Conservation (phyloP, 208 protist species). For the Leishmania guyanensis region DNA sequence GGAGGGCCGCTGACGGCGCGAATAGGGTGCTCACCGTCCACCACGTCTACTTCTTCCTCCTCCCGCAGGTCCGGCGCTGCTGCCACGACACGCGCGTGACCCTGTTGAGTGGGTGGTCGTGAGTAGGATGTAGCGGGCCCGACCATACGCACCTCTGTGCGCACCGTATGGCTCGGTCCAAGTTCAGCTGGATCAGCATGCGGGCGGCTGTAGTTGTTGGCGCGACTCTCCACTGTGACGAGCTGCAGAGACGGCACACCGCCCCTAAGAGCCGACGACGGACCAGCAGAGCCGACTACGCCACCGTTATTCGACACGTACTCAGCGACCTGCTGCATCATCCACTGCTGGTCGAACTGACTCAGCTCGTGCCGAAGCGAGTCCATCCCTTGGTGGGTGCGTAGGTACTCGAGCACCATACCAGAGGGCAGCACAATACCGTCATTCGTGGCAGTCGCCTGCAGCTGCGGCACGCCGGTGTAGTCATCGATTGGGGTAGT, state of each 20-base stretch:
- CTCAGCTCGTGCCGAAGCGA: slow-evolving; percentile 80
- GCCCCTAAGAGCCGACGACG: slow-evolving; percentile 16
- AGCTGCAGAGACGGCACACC: slow-evolving; percentile 37
- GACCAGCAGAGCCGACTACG: slow-evolving; percentile 11
- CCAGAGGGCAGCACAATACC: slow-evolving; percentile 72
- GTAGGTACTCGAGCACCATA: slow-evolving; percentile 85
- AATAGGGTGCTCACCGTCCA: slow-evolving; percentile 57
- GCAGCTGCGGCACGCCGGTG: slow-evolving; percentile 48
- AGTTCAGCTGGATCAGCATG: slow-evolving; percentile 46
- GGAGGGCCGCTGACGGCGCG: slow-evolving; percentile 45
- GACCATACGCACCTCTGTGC: slow-evolving; percentile 61
- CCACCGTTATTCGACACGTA: slow-evolving; percentile 38
- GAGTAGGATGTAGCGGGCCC: slow-evolving; percentile 19
- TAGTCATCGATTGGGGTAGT: slow-evolving; percentile 69
- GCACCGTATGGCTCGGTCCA: slow-evolving; percentile 47
- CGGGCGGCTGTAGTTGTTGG: slow-evolving; percentile 87
- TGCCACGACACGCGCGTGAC: slow-evolving; percentile 19
- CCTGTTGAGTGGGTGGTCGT: slow-evolving; percentile 7
- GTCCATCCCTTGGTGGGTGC: slow-evolving; percentile 74
- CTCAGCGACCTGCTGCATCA: slow-evolving; percentile 40
- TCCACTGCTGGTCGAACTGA: slow-evolving; percentile 36
- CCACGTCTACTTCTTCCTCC: slow-evolving; percentile 35
- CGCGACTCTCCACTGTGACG: slow-evolving; percentile 71
- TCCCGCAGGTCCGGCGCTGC: neutral
- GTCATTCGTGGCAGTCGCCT: slow-evolving; percentile 44